Evolutionary conservation across 805 yeast species (phyloP), one percentile per base, ranked within the genome.

Genomic region (Candida suzukii): DNA sequence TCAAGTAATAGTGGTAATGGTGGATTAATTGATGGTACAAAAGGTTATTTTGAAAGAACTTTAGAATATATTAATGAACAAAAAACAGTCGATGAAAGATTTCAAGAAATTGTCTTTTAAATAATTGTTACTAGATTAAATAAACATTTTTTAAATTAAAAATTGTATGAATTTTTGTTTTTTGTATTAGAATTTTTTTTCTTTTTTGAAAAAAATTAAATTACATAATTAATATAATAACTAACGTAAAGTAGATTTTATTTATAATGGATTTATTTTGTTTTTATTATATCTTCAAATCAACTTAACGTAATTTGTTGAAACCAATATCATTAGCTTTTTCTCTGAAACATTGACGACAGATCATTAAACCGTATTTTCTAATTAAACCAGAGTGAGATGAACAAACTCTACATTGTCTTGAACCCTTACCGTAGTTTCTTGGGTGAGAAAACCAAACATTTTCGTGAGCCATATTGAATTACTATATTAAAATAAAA

Each of bases 361-460:
- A 91, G 82, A 93, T 81, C 90, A 88, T 83, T 69, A 93, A 78
- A 68, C 95, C 99, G 93, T 93, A 93, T 81, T 93, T 93, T 88
- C 99, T 91, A 83, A 93, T 87, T 73, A 93, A 86, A 82, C 98
- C 98, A 63, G 87, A 73, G 90, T 91, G 97, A 74, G 98, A 87
- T 65, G 95, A 80, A 72, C 96, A 88, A 80, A 91, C 90, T 75
- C 98, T 93, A 82, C 98, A 93, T 79, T 87, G 93, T 80, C 99
- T 95, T 67, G 98, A 86, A 78, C 99, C 99, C 87, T 93, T 93
- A 76, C 99, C 99, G 88, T 80, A 91, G 77, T 85, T 90, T 87
- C 98, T 88, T 83, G 99, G 99, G 95, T 93, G 99, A 73, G 98
- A 90, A 83, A 75, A 93, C 99, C 99, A 93, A 83, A 91, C 95